Evolutionary conservation across 208 protist species (phyloP).

Genomic region (Acanthamoeba lugdunensis): DNA sequence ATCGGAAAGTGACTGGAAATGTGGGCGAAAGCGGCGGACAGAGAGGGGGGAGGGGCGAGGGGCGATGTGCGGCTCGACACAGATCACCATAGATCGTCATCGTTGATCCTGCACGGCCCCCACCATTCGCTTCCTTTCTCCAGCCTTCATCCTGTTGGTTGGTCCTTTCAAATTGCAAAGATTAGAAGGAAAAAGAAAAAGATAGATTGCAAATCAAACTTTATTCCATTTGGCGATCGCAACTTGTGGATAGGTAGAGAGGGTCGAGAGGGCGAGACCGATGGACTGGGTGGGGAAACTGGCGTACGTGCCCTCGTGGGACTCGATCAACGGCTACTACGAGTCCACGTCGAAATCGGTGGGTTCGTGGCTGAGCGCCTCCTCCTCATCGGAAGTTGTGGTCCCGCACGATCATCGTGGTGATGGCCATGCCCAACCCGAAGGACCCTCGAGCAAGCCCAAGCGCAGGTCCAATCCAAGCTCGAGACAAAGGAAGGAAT

Average conservation of each 20-base stretch:
- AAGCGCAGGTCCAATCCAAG: neutral
- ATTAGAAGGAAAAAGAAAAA: neutral
- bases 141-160: neutral
- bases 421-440: too few relatives aligned
- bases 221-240: neutral
- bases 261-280: neutral
- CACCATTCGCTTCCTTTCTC: neutral
- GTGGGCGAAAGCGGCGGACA: neutral
- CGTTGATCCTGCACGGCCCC: neutral
- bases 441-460: neutral
- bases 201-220: neutral
- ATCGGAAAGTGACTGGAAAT: neutral
- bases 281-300: slow-evolving; percentile 17
- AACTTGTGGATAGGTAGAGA: neutral
- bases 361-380: neutral
- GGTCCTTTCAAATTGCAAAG: neutral
- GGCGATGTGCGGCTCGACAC: too few relatives aligned
- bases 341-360: slow-evolving; percentile 3
- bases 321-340: slow-evolving; percentile 9
- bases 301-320: neutral
- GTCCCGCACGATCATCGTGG: neutral
- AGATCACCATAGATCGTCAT: neutral
- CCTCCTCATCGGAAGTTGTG: neutral
- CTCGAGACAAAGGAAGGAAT: neutral
- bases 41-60: too few relatives aligned